Percentiles rank a stretch among this genome's conserved stretches.
Conservation (phyloP, 2,329 filamentous ascomycete genomes). For the Microcera coccophila region DNA sequence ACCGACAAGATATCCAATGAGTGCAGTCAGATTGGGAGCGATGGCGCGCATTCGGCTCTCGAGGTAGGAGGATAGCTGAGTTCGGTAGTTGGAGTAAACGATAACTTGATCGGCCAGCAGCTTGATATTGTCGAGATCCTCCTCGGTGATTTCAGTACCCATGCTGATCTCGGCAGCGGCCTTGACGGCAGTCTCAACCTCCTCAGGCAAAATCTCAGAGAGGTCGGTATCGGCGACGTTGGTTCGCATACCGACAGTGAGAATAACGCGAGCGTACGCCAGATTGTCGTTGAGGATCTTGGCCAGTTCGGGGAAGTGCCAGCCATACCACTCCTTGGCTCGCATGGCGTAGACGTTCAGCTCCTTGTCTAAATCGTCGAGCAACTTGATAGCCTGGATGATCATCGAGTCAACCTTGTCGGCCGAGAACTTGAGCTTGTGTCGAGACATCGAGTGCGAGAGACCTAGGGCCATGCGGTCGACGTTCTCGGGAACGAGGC, state of each 20-base stretch:
- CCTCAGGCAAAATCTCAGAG: slow-evolving; percentile 87
- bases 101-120: slow-evolving; percentile 91
- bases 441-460: slow-evolving; percentile 90
- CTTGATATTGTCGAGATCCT: slow-evolving; percentile 91
- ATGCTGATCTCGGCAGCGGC: slow-evolving; percentile 93
- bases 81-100: slow-evolving; percentile 83
- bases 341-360: slow-evolving; percentile 98
- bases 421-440: slow-evolving; percentile 97
- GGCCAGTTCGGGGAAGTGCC: slow-evolving; percentile 98
- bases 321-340: slow-evolving; percentile 99
- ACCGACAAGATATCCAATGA: slow-evolving; percentile 90
- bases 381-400: slow-evolving; percentile 87
- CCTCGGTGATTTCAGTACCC: slow-evolving; percentile 92
- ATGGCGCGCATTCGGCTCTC: slow-evolving; percentile 94
- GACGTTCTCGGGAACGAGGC: slow-evolving; percentile 78
- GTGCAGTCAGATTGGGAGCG: slow-evolving; percentile 88
- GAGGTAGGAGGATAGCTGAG: slow-evolving; percentile 83
- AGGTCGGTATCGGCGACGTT: slow-evolving; percentile 75
- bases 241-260: slow-evolving; percentile 83
- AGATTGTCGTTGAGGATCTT: slow-evolving; percentile 97
- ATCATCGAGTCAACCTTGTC: slow-evolving; percentile 99
- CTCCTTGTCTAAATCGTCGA: slow-evolving; percentile 98
- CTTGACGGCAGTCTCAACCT: slow-evolving; percentile 89
- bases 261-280: slow-evolving; percentile 83
- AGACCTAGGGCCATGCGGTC: slow-evolving; percentile 94